These are phyloP conservation scores for Vitis hybrid DNA, from an alignment of 177 flowering plant genomes.

Conservation along the genomic window DNA sequence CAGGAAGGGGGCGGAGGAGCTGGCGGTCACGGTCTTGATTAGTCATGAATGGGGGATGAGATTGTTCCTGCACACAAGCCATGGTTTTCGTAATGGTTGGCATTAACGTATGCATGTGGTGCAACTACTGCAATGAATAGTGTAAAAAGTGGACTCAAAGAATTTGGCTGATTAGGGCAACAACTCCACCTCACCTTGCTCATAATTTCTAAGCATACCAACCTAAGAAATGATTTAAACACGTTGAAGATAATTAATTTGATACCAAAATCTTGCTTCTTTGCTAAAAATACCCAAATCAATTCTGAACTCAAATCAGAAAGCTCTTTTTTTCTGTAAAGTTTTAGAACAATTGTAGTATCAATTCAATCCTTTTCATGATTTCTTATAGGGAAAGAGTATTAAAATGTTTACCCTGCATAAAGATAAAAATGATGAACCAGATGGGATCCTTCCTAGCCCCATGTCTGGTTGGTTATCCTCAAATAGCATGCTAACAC, in stretches of 20 bases:
- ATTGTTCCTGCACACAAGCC: conserved; percentile 53
- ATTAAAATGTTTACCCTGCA: conserved; percentile 50
- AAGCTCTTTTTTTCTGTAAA: too few species aligned
- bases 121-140: background rate
- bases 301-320: background rate
- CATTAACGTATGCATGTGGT: background rate
- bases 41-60: conserved; percentile 40
- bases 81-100: background rate
- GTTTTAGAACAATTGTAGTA: too few species aligned
- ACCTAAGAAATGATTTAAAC: too few species aligned
- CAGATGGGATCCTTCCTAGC: conserved; percentile 24
- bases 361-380: too few species aligned
- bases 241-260: too few species aligned
- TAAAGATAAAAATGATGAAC: conserved; percentile 28
- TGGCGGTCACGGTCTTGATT: conserved; percentile 23
- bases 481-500: conserved; percentile 34
- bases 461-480: conserved; percentile 48
- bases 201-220: too few species aligned
- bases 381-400: too few species aligned
- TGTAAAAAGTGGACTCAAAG: background rate
- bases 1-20: conserved; percentile 61
- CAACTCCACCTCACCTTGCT: too few species aligned
- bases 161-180: too few species aligned
- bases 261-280: background rate
- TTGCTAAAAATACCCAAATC: background rate